Base-by-base conservation (phyloP, 345 rosid genomes). In the Geranium rotundifolium region DNA sequence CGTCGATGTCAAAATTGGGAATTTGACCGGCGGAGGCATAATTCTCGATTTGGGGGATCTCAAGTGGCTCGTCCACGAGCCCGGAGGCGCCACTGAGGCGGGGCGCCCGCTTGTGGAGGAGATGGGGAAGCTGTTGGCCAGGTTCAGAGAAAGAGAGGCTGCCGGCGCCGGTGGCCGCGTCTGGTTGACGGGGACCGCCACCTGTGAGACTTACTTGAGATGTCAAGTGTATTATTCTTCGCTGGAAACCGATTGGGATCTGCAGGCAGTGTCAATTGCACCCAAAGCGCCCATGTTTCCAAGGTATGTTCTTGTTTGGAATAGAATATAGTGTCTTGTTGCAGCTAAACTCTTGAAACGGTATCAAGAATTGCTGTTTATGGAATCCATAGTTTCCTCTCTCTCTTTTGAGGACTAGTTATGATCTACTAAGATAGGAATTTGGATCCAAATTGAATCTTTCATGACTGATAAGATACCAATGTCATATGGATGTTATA, bases 191-290 rank as follows among this genome's bases (percentile, higher is more conserved):
- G 97, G 96, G 19, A 87, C 89, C 19, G 99, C 99, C n/a, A 90
- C 97, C 61, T 93, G 96, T 39, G 97, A 93, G 76, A 91, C 98
- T 54, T 89, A 89, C 71, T 65, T 91, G 73, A 80, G 98, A 61
- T 91, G 96, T 69, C 98, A 91, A 71, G 86, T 91, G 54, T 84
- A 91, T 73, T 88, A 89, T 70, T 85, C 96, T 63, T 79, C 85
- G 5, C 81, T 93, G 95, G 99, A 93, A 75, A 79, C 66, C 65
- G 96, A 87, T 67, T 93, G 99, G 85, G 99, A 93, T 88, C 81
- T 93, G 67, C 97, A 90, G 72, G 97, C 89, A 1, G 79, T 93
- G 54, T 90, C 99, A 50, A 84, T 93, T 65, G 81, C 99, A 67
- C 71, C 87, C 6, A 83, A 80, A 79, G 63, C 88, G 1, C 79